Evolutionary conservation across 306 rosid species (phyloP).

Genomic region (Lagenaria siceraria): DNA sequence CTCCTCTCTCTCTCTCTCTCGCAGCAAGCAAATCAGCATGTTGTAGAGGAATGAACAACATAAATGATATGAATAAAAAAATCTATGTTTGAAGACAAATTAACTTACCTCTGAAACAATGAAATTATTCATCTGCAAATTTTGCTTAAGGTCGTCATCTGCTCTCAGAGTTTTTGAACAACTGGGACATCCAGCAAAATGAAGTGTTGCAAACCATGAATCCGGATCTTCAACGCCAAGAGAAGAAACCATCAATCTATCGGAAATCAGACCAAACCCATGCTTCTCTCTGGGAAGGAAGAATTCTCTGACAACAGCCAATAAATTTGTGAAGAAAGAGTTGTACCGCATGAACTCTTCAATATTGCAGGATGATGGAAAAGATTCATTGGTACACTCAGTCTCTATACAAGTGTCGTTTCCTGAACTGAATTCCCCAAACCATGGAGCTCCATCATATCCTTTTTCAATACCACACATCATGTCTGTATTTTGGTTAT

Average conservation of each 20-base stretch:
- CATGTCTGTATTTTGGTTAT: constrained; percentile 35
- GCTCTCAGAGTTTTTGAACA: constrained; percentile 57
- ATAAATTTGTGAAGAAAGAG: constrained; percentile 57
- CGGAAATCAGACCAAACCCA: constrained; percentile 60
- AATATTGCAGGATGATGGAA: constrained; percentile 31
- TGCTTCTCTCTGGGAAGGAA: constrained; percentile 58
- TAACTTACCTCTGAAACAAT: constrained; percentile 58
- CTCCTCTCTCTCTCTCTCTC: neutral
- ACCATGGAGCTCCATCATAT: constrained; percentile 44
- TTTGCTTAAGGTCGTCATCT: constrained; percentile 50
- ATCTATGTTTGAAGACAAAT: neutral
- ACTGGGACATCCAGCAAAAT: constrained; percentile 52
- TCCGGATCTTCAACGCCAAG: constrained; percentile 57
- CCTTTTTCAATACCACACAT: constrained; percentile 28
- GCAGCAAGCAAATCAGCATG: neutral
- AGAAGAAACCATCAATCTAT: constrained; percentile 64
- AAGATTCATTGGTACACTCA: constrained; percentile 16
- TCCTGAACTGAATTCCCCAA: constrained; percentile 34
- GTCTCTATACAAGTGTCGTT: constrained; percentile 30
- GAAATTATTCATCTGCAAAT: constrained; percentile 33
- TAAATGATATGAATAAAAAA: neutral
- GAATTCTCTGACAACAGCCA: constrained; percentile 51
- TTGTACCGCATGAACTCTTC: constrained; percentile 56
- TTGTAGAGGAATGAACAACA: neutral
- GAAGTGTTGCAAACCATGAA: constrained; percentile 64